Percentiles rank a stretch among this genome's conserved stretches.
These are phyloP conservation scores for Ormosia semicastrata DNA, from an alignment of 306 rosid genomes.

Conservation along the genomic window DNA sequence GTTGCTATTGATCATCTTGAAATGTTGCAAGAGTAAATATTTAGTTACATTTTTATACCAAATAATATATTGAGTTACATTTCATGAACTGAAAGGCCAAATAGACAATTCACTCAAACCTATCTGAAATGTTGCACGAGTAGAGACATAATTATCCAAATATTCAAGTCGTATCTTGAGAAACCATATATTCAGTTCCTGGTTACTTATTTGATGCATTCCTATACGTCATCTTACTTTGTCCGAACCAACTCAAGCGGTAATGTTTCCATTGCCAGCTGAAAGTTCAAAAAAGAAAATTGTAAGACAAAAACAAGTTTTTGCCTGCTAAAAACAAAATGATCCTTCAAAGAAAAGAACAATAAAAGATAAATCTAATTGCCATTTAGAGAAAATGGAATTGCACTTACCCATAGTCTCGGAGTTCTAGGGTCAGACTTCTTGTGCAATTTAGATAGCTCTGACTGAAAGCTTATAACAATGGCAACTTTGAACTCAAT, in stretches of 20 bases:
- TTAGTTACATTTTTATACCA: not conserved
- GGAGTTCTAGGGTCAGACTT: slow-evolving; percentile 84
- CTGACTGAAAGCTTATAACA: slow-evolving; percentile 73
- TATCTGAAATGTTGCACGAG: not conserved
- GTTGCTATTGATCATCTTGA: not conserved
- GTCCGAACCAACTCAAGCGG: slow-evolving; percentile 82
- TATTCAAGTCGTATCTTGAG: not conserved
- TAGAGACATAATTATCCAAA: not conserved
- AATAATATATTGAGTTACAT: not conserved
- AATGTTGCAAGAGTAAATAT: not conserved
- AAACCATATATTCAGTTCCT: not conserved
- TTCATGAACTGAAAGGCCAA: not conserved
- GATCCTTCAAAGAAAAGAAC: slow-evolving; percentile 9
- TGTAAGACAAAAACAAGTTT: not conserved
- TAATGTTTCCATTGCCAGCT: slow-evolving; percentile 83
- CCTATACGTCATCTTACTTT: slow-evolving; percentile 34
- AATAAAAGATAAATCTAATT: not conserved
- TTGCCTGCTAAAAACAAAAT: not conserved
- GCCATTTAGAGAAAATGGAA: not conserved
- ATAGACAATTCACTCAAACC: not conserved
- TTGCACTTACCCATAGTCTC: slow-evolving; percentile 73
- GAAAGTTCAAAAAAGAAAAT: slow-evolving; percentile 22
- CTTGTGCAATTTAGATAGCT: slow-evolving; percentile 62
- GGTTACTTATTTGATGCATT: not conserved
- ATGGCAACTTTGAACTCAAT: slow-evolving; percentile 77